Conservation (phyloP, 164 flowering plant genomes). For the Chimonanthus praecox region DNA sequence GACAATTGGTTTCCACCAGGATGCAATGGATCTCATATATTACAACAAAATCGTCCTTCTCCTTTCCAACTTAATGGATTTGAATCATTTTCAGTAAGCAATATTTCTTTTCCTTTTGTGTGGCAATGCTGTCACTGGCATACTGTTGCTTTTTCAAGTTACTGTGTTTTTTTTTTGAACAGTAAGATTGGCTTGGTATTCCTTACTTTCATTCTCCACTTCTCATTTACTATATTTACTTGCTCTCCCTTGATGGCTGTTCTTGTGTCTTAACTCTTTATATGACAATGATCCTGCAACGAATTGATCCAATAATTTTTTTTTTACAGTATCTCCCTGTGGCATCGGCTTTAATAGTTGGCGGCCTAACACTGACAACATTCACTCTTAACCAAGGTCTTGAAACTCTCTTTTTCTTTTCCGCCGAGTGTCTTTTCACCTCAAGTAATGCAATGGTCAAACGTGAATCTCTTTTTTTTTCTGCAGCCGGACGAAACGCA, state of each 20-base stretch:
- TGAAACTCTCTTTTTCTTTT: not conserved
- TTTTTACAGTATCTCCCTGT: conserved; percentile 77
- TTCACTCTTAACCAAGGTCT: conserved; percentile 78
- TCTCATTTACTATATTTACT: not conserved
- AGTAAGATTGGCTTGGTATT: not conserved
- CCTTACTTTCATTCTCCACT: not conserved
- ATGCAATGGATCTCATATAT: conserved; percentile 88
- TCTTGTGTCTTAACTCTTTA: not conserved
- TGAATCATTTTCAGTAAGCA: conserved; percentile 71
- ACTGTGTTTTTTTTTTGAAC: not conserved
- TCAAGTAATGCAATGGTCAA: not conserved
- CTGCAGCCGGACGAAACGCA: conserved; percentile 64
- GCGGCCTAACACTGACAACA: conserved; percentile 80
- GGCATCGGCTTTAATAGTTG: conserved; percentile 78
- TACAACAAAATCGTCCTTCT: conserved; percentile 50
- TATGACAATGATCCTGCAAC: not conserved
- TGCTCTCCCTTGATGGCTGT: not conserved
- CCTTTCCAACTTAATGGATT: conserved; percentile 73
- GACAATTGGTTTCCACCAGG: conserved; percentile 39
- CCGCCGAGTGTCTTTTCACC: not conserved
- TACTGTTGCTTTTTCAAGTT: too few relatives aligned
- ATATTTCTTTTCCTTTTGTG: not conserved
- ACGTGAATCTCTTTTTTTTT: not conserved
- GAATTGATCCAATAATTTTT: not conserved
- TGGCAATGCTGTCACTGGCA: not conserved